These are phyloP conservation scores for Madurella fahalii DNA, from an alignment of 2,329 filamentous ascomycete species.

Conservation along the genomic window DNA sequence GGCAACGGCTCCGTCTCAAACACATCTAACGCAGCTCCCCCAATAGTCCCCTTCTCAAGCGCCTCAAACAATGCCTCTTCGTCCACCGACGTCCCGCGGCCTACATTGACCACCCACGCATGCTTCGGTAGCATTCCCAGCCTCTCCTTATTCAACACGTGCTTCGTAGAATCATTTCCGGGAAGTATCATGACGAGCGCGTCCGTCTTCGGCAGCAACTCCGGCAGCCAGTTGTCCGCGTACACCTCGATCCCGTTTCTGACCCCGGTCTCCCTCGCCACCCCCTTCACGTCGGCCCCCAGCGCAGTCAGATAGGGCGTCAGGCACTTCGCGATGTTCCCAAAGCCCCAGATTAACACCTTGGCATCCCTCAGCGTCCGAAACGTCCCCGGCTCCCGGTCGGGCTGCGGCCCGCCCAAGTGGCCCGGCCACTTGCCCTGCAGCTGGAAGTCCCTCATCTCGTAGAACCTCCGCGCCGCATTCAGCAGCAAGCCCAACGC, in stretches of 20 bases:
- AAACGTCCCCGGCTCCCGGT: constrained; percentile 53
- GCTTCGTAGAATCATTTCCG: constrained; percentile 50
- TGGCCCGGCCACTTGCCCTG: constrained; percentile 56
- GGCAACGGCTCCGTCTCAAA: constrained; percentile 43
- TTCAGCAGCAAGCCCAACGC: constrained; percentile 54
- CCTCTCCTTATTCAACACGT: constrained; percentile 53
- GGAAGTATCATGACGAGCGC: constrained; percentile 66
- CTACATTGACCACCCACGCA: constrained; percentile 53
- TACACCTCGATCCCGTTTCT: constrained; percentile 56
- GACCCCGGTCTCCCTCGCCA: constrained; percentile 55
- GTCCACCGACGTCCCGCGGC: constrained; percentile 34
- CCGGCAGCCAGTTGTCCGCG: constrained; percentile 48
- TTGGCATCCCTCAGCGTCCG: constrained; percentile 56
- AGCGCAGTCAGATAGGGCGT: constrained; percentile 50
- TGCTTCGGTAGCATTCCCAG: constrained; percentile 53
- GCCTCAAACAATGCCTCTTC: constrained; percentile 33
- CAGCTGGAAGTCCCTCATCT: constrained; percentile 60
- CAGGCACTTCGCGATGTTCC: constrained; percentile 61
- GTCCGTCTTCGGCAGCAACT: constrained; percentile 54
- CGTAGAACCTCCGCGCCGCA: constrained; percentile 54
- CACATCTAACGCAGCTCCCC: constrained; percentile 37
- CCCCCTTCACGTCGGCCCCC: constrained; percentile 55
- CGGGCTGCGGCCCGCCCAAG: constrained; percentile 58
- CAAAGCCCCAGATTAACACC: constrained; percentile 61
- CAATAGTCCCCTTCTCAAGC: constrained; percentile 28